A percentile compares a stretch with the other conserved stretches of the same genome.
phyloP scores from a whole-genome alignment of 2,329 filamentous ascomycete genomes.

The Scytalidium sp. region DNA sequence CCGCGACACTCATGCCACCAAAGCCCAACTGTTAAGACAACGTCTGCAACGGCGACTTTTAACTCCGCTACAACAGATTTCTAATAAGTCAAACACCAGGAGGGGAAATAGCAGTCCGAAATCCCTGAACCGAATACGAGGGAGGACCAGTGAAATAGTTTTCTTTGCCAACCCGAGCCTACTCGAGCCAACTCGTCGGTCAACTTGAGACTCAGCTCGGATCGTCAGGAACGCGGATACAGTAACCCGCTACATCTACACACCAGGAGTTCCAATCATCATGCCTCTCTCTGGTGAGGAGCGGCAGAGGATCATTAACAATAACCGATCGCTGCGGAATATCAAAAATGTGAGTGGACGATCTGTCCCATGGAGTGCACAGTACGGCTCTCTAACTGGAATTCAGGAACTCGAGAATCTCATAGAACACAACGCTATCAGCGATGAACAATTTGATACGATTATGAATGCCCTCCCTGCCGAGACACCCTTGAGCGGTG shows the following conservation, averaged over 20 bases:
- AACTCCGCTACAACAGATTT: no score
- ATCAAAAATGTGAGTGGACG: conserved; percentile 29
- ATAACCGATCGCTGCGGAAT: conserved; percentile 28
- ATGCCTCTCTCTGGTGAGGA: conserved; percentile 21
- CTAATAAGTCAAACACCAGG: no score
- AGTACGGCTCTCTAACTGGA: conserved; percentile 10
- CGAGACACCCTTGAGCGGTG: conserved; percentile 54
- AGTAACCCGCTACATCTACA: conserved; percentile 91
- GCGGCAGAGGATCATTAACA: conserved; percentile 28
- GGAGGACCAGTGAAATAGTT: no score
- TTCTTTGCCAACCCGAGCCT: no score
- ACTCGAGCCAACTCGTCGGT: no score
- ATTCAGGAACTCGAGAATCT: conserved; percentile 87
- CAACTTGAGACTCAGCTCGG: no score
- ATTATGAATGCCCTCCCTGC: conserved; percentile 73
- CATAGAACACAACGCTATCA: conserved; percentile 77
- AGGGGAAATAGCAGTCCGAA: no score
- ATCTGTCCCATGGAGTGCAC: background rate
- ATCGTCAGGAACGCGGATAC: no score
- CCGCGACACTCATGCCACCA: background rate
- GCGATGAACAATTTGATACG: conserved; percentile 68
- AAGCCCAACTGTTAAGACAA: no score
- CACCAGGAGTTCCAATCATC: conserved; percentile 51
- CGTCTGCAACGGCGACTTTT: no score
- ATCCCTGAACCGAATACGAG: no score